Evolutionary conservation across 2,329 filamentous ascomycete genomes (phyloP).

Genomic region (Pyricularia pennisetigena): DNA sequence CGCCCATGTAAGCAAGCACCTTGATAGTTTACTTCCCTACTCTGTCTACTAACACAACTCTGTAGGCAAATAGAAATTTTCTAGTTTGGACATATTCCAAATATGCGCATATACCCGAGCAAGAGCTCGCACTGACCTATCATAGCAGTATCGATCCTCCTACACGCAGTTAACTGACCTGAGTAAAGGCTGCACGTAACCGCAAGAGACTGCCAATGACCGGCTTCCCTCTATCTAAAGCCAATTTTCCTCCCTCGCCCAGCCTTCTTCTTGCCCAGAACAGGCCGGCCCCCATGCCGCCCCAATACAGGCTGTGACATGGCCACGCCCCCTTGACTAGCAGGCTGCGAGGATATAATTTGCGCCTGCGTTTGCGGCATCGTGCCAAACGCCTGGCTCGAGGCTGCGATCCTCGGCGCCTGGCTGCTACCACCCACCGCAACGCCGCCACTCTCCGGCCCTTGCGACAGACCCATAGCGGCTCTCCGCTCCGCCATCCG

Average conservation of each 20-base stretch:
- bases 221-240: background rate
- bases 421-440: background rate
- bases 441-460: background rate
- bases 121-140: background rate
- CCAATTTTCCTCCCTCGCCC: background rate
- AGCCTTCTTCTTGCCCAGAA: background rate
- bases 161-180: background rate
- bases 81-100: background rate
- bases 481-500: background rate
- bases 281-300: background rate
- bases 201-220: background rate
- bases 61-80: too few species aligned
- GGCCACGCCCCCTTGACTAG: background rate
- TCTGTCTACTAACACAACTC: too few species aligned
- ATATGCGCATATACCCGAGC: background rate
- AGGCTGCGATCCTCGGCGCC: background rate
- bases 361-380: conserved; percentile 2
- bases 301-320: conserved; percentile 3
- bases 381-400: background rate
- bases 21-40: background rate
- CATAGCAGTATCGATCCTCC: background rate
- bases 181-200: background rate
- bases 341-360: background rate
- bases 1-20: background rate
- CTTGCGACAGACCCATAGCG: background rate